Evolutionary conservation across 371 early-diverging fungal genomes (phyloP).

Genomic region (Globomyces sp.): DNA sequence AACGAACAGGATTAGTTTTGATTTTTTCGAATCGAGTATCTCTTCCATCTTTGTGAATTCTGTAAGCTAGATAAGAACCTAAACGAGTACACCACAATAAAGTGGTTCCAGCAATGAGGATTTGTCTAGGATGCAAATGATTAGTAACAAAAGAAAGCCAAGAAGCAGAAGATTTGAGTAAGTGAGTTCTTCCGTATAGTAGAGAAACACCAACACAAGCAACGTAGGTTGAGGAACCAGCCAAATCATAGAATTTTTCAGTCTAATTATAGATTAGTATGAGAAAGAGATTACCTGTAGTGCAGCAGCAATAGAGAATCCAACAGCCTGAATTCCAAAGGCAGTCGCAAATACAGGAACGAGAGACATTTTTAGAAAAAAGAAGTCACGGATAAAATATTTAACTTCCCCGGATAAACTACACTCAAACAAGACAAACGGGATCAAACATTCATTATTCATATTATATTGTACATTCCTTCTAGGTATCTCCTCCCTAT

Average conservation of each 20-base stretch:
- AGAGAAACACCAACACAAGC: slow-evolving; percentile 36
- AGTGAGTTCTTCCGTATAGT: neutral
- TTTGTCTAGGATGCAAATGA: slow-evolving; percentile 33
- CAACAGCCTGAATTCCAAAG: slow-evolving; percentile 12
- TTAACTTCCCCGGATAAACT: no score
- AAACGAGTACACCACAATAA: slow-evolving; percentile 41
- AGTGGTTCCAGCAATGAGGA: slow-evolving; percentile 32
- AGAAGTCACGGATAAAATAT: no score
- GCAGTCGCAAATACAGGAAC: slow-evolving; percentile 9
- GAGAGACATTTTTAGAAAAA: neutral
- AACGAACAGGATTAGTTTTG: slow-evolving; percentile 34
- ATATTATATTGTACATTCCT: no score
- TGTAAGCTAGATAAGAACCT: slow-evolving; percentile 37
- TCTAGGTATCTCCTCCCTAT: no score
- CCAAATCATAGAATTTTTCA: slow-evolving; percentile 43
- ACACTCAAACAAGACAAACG: no score
- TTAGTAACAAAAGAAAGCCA: neutral
- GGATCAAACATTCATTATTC: no score
- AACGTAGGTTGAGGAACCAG: slow-evolving; percentile 41
- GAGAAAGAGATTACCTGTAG: slow-evolving; percentile 10
- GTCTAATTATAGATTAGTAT: slow-evolving; percentile 18
- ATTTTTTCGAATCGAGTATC: slow-evolving; percentile 44
- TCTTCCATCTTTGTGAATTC: slow-evolving; percentile 23
- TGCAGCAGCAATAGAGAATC: slow-evolving; percentile 34
- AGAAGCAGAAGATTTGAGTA: slow-evolving; percentile 16